These are phyloP conservation scores for Potentilla sterilis DNA, from an alignment of 306 rosid species.

Conservation along the genomic window DNA sequence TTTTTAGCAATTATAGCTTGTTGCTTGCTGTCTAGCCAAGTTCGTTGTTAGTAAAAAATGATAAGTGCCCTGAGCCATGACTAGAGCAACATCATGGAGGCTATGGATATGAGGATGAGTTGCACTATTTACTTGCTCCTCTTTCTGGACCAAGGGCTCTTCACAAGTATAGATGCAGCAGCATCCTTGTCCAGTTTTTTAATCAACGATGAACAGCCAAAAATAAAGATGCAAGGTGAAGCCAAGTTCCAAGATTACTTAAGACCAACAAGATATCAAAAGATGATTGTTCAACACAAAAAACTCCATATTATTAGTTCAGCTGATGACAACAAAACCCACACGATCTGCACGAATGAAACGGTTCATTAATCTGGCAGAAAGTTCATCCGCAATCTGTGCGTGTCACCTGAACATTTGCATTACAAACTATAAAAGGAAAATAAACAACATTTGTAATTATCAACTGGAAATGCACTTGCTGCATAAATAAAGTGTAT, in stretches of 20 bases:
- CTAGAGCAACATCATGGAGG: neutral
- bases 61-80: neutral
- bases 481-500: neutral
- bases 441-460: neutral
- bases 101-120: neutral
- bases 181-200: neutral
- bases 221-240: neutral
- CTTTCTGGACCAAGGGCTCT: too few relatives aligned
- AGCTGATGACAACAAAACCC: neutral
- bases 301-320: neutral
- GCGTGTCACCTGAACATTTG: neutral
- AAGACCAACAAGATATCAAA: neutral
- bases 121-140: too few relatives aligned
- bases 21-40: neutral
- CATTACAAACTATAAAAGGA: neutral
- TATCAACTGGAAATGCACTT: neutral
- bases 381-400: neutral
- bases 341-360: neutral
- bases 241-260: neutral
- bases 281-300: neutral
- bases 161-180: neutral
- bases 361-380: neutral
- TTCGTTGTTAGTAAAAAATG: neutral
- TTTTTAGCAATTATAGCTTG: neutral
- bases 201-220: neutral